Evolutionary conservation across 2,329 filamentous ascomycete species (phyloP), one percentile per base, ranked within the genome.

Genomic region (Diaporthe citrichinensis): DNA sequence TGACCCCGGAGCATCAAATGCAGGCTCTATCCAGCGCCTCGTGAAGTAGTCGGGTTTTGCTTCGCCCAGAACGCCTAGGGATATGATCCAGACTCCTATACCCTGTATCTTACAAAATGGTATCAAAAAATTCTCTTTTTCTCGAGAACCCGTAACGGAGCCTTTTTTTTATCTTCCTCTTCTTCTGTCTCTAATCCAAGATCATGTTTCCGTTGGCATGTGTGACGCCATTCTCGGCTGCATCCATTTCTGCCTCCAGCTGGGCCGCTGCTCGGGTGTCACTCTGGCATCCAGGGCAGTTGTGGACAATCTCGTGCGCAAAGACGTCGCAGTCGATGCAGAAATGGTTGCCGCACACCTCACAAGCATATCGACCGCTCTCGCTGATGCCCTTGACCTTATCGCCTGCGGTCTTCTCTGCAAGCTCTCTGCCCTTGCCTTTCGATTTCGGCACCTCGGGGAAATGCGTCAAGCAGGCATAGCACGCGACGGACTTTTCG

Each of bases 241-340:
- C 71, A 49, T 46, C 61, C 58, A 25, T 25, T 5, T 65, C 67
- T 51, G 61, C 59, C 46, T 73, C 62, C 49, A 49, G 14, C 74
- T 76, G 76, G 31, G 77, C 78, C 68, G 76, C 31, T 51, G 79
- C 81, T 28, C 86, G 81, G 5, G 84, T 85, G 74, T 87, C 86
- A 80, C 89, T 90, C 83, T 91, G 93, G 83, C 97, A 99, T 0
- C 96, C 96, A 0, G 97, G 96, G 81, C 97, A 99, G 84, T 98
- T 98, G 83, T 99, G 96, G 71, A 98, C 90, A 17, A 97, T 92
- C 85, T 98, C 95, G 83, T 99, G 97, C 34, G 95, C 94, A 85
- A 97, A 98, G 34, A 98, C 92, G 83, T 99, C 97, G 83, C 97
- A 99, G 83, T 99, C 97, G 78, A 99, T 97, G 87, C 97, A 99